Percentiles rank a stretch among this genome's conserved stretches.
Conservation (phyloP, 2,329 filamentous ascomycete species). For the Drechslerella dactyloides region DNA sequence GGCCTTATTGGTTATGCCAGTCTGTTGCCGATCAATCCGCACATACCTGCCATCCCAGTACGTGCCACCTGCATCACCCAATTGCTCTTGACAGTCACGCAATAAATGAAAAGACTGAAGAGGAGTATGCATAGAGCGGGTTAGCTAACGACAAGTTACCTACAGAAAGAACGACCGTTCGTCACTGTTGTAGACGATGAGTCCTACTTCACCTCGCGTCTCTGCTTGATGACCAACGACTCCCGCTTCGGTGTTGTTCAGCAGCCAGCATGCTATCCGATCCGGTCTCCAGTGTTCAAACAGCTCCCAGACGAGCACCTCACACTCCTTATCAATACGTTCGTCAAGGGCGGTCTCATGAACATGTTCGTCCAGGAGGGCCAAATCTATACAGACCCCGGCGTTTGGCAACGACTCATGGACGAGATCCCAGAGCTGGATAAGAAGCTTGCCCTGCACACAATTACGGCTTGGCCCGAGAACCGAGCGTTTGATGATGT, state of each 20-base stretch:
- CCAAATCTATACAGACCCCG: not conserved
- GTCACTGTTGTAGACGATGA: slow-evolving; percentile 29
- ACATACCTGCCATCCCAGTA: slow-evolving; percentile 6
- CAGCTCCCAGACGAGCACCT: slow-evolving; percentile 9
- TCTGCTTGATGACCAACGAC: slow-evolving; percentile 9
- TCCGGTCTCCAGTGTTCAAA: slow-evolving; percentile 24
- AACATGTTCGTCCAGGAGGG: too few species aligned
- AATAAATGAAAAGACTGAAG: too few species aligned
- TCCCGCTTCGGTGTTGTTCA: slow-evolving; percentile 38
- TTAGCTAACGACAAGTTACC: not conserved
- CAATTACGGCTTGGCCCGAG: slow-evolving; percentile 22
- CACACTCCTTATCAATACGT: not conserved
- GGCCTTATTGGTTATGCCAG: slow-evolving; percentile 15
- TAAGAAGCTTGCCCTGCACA: not conserved
- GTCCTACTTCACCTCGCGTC: slow-evolving; percentile 17
- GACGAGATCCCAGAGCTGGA: not conserved
- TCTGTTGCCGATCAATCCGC: not conserved
- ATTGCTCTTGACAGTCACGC: too few species aligned
- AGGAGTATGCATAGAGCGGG: too few species aligned
- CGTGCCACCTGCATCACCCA: not conserved
- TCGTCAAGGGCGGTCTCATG: too few species aligned
- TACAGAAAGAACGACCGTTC: slow-evolving; percentile 26
- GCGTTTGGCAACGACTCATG: not conserved
- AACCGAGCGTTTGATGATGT: slow-evolving; percentile 29
- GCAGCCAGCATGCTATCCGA: slow-evolving; percentile 15